phyloP scores from a whole-genome alignment of 169 alveolate species.

The Cryptosporidium sp. region DNA sequence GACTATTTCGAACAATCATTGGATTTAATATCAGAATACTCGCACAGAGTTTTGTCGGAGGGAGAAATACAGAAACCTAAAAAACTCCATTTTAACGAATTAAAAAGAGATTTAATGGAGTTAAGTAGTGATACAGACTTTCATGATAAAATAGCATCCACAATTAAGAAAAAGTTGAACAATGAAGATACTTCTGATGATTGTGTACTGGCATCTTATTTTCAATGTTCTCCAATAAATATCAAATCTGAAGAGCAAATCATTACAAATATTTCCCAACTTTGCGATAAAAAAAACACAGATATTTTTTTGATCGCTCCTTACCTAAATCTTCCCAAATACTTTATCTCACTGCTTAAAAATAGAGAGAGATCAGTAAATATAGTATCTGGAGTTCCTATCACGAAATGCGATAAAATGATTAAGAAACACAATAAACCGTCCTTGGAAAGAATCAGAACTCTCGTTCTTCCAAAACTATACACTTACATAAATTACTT shows the following conservation, averaged over 20 bases:
- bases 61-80: slow-evolving; percentile 5
- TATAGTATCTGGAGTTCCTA: slow-evolving; percentile 45
- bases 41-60: slow-evolving; percentile 8
- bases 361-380: slow-evolving; percentile 1
- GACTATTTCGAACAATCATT: slow-evolving; percentile 34
- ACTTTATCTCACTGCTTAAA: not conserved
- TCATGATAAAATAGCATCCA: slow-evolving; percentile 7
- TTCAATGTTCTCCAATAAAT: slow-evolving; percentile 38
- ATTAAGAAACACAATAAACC: not conserved
- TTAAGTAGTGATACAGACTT: not conserved
- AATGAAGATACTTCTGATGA: slow-evolving; percentile 2
- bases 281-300: not conserved
- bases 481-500: slow-evolving; percentile 16
- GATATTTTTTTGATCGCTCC: slow-evolving; percentile 17
- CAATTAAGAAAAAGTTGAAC: not conserved
- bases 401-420: not conserved
- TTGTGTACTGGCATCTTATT: slow-evolving; percentile 15
- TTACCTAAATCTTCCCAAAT: slow-evolving; percentile 42
- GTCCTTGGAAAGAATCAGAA: not conserved
- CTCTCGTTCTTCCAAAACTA: slow-evolving; percentile 18
- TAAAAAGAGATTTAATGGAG: slow-evolving; percentile 26
- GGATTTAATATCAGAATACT: slow-evolving; percentile 24
- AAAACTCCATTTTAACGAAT: slow-evolving; percentile 1
- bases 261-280: slow-evolving; percentile 4
- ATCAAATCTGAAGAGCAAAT: slow-evolving; percentile 30